Percentiles rank a stretch among this genome's conserved stretches.
These are phyloP conservation scores for Populus davidiana DNA, from an alignment of 345 rosid species.

Conservation along the genomic window DNA sequence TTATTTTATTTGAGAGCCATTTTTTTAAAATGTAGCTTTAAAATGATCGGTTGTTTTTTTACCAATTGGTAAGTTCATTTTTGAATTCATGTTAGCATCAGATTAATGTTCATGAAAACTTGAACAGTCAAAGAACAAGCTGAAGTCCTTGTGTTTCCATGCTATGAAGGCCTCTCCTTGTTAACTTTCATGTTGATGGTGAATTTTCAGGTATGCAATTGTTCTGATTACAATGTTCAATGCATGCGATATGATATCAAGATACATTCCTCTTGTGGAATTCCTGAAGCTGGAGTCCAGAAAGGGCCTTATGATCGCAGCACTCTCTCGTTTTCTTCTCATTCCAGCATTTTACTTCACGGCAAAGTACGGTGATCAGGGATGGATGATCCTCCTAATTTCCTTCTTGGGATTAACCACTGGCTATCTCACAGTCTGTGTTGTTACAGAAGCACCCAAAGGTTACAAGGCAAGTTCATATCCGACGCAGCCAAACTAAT, in stretches of 20 bases:
- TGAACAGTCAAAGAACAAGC: too few species aligned
- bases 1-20: too few species aligned
- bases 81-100: too few species aligned
- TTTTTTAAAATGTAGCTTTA: too few species aligned
- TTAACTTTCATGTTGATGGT: not conserved
- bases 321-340: conserved; percentile 55
- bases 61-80: too few species aligned
- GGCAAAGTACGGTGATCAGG: conserved; percentile 75
- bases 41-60: too few species aligned
- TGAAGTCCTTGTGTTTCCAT: too few species aligned
- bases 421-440: conserved; percentile 82
- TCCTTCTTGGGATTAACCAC: conserved; percentile 68
- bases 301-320: conserved; percentile 47
- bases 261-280: conserved; percentile 57
- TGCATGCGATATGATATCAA: conserved; percentile 56
- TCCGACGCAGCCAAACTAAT: too few species aligned
- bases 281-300: conserved; percentile 66
- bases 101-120: too few species aligned
- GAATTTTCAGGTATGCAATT: conserved; percentile 54
- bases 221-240: conserved; percentile 68
- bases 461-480: conserved; percentile 69
- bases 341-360: conserved; percentile 87
- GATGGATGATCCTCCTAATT: conserved; percentile 80
- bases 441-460: conserved; percentile 73
- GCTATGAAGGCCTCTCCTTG: too few species aligned